Evolutionary conservation across 257 asterid genomes (phyloP).

Genomic region (Leonotis leonurus): DNA sequence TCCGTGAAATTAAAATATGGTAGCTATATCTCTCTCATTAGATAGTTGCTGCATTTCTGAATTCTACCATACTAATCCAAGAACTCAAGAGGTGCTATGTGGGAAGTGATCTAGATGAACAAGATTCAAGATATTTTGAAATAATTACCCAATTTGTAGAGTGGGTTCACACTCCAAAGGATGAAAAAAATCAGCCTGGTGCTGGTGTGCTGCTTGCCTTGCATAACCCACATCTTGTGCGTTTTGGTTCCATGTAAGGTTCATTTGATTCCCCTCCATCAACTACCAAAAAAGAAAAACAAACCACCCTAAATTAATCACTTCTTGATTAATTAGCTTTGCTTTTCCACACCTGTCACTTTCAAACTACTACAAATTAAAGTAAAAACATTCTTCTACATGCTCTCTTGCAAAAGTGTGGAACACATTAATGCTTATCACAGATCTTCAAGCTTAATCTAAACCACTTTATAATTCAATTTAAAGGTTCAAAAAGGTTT

Average conservation of each 20-base stretch:
- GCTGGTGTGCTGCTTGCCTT: slow-evolving; percentile 48
- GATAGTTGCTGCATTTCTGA: too few relatives aligned
- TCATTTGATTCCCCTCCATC: slow-evolving; percentile 77
- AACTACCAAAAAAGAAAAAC: slow-evolving; percentile 28
- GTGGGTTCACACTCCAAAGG: slow-evolving; percentile 89
- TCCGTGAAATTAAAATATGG: too few relatives aligned
- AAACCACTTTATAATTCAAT: neutral
- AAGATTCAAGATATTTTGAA: too few relatives aligned
- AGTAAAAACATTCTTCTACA: neutral
- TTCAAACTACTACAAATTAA: neutral
- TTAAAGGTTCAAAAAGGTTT: neutral
- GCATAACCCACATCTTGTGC: slow-evolving; percentile 66
- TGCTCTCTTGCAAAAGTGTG: neutral
- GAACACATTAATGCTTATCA: neutral
- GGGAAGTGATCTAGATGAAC: neutral
- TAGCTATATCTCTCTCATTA: too few relatives aligned
- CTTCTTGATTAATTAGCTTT: neutral
- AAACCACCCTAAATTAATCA: neutral
- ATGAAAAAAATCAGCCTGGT: slow-evolving; percentile 68
- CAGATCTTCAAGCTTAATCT: neutral
- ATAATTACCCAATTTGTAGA: slow-evolving; percentile 72
- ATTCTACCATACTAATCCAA: too few relatives aligned
- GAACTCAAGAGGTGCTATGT: too few relatives aligned
- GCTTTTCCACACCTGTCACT: neutral
- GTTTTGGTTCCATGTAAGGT: slow-evolving; percentile 76